Evolutionary conservation across 2,329 filamentous ascomycete genomes (phyloP), one percentile per base, ranked within the genome.

Genomic region (Epichloe festucae): DNA sequence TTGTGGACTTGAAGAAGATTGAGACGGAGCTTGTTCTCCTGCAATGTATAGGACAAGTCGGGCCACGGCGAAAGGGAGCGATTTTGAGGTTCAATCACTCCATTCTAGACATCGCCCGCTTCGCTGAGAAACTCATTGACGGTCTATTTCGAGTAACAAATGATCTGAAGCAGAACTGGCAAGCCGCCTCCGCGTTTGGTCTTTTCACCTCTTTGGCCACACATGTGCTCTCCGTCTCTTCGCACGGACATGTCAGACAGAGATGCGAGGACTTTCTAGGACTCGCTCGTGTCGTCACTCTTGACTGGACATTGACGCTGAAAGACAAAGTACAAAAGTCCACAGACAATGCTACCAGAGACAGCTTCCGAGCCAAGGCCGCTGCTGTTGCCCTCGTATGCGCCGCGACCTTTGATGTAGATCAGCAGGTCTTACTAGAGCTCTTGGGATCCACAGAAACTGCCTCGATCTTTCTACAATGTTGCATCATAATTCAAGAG

Each of bases 1-100:
- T 44, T 0, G 39, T 63, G 8, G 59, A 62, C 27, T 61, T 60
- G 34, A 62, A 62, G 12, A 61, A 57, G 35, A 2, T 44, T 0
- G 59, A 62, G 43, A 60, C 58, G 0, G 49, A 54, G 0, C 47
- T 48, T 0, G 55, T 61, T 2, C 19, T 63, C 0, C 55, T 62
- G 3, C 60, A 62, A 19, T 52, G 58, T 12, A 57, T 49, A 6
- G 35, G 57, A 0, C 59, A 63, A 27, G 58, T 53, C 3, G 60
- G 60, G 0, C 58, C 56, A 2, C 39, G 45, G 0, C 4, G 17
- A 1, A 0, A 10, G 0, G n/a, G 5, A 1, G 5, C 8, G 1
- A 14, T 17, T 4, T 27, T 35, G 6, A 44, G 55, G 45, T 27
- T 34, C 12, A 41, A 56, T 1, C 55, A 61, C 27, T 34, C 14